These are phyloP conservation scores for Daucus carota DNA, from an alignment of 129 eudicot genomes.

Conservation along the genomic window DH1_v3.0 NC_030384.2:35251001-35251500, in stretches of 20 bases:
- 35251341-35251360: neutral
- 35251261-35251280: conserved; percentile 77
- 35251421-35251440: neutral
- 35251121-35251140: neutral
- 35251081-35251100: conserved; percentile 53
- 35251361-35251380: neutral
- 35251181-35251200: conserved; percentile 19
- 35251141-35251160: neutral
- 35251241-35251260: conserved; percentile 98
- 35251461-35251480: neutral
- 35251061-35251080: conserved; percentile 97
- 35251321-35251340: conserved; percentile 94
- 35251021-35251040: conserved; percentile 98
- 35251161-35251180: neutral
- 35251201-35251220: conserved; percentile 94
- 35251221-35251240: conserved; percentile 95
- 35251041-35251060: conserved; percentile 97
- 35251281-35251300: conserved; percentile 79
- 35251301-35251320: conserved; percentile 88
- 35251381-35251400: neutral
- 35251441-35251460: conserved; percentile 2
- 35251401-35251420: neutral
- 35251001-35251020: conserved; percentile 92
- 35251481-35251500: conserved; percentile 6
- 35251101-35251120: neutral